These are phyloP conservation scores for Leishmania braziliensis DNA, from an alignment of 208 protist genomes.

Conservation along the genomic window DNA sequence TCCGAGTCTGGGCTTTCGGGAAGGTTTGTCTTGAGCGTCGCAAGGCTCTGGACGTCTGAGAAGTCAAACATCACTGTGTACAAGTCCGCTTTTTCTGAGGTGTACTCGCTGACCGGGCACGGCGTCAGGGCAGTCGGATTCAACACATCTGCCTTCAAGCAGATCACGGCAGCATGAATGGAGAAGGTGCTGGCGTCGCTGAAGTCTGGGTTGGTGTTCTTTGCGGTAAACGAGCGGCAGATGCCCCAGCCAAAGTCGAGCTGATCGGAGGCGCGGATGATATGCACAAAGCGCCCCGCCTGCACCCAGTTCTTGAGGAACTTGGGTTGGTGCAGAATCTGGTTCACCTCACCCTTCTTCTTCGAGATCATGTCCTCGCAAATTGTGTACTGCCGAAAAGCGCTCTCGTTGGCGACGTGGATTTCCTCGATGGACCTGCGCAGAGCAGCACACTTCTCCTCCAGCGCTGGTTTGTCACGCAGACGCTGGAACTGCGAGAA, in stretches of 20 bases:
- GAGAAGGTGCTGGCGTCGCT: conserved; percentile 73
- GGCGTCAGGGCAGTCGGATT: conserved; percentile 51
- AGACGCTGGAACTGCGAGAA: conserved; percentile 98
- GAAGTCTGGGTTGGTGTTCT: conserved; percentile 44
- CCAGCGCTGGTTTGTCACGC: conserved; percentile 78
- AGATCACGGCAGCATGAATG: conserved; percentile 84
- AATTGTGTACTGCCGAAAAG: conserved; percentile 87
- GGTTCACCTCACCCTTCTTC: conserved; percentile 60
- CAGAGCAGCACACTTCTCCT: conserved; percentile 69
- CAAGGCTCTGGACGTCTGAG: conserved; percentile 67
- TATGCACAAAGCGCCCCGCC: conserved; percentile 93
- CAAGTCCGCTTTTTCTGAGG: conserved; percentile 80
- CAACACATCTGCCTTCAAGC: conserved; percentile 37
- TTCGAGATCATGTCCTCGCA: conserved; percentile 79
- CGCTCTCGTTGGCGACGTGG: conserved; percentile 69
- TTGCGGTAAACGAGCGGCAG: conserved; percentile 74
- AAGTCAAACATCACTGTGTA: conserved; percentile 89
- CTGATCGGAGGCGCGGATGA: conserved; percentile 69
- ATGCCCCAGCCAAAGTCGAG: conserved; percentile 89
- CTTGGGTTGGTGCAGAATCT: conserved; percentile 86
- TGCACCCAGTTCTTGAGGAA: conserved; percentile 95
- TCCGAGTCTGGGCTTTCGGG: conserved; percentile 79
- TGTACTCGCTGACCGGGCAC: conserved; percentile 84
- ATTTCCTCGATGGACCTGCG: conserved; percentile 65
- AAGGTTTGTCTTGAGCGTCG: conserved; percentile 81